A percentile compares a stretch with the other conserved stretches of the same genome.
phyloP scores from a whole-genome alignment of 2,329 filamentous ascomycete genomes.

The Penicillium sp. region DNA sequence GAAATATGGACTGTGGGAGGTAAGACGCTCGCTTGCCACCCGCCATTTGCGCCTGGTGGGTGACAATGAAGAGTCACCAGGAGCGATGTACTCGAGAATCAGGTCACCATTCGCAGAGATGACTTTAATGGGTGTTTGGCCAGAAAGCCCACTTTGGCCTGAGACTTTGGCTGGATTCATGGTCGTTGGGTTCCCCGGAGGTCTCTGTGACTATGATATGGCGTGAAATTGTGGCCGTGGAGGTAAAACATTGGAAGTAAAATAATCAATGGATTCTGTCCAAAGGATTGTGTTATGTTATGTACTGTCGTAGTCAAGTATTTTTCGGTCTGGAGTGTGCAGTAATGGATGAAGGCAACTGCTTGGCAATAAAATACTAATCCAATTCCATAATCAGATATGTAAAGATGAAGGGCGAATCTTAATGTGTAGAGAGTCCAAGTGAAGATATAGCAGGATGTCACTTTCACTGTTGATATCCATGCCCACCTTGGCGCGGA shows the following conservation, averaged over 20 bases:
- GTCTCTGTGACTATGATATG: background rate
- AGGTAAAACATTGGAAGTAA: background rate
- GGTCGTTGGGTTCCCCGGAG: background rate
- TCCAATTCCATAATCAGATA: too few species aligned
- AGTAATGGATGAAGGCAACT: background rate
- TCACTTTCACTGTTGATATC: constrained; percentile 1
- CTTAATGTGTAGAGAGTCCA: background rate
- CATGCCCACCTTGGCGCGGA: background rate
- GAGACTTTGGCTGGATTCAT: constrained; percentile 1
- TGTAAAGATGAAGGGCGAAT: too few species aligned
- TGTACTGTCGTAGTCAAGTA: background rate
- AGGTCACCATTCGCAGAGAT: constrained; percentile 36
- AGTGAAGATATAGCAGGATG: background rate
- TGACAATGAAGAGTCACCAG: constrained; percentile 1
- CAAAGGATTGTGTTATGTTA: background rate
- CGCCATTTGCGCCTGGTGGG: constrained; percentile 29
- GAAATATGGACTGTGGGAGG: constrained; percentile 40
- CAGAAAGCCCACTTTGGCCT: background rate
- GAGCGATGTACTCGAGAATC: constrained; percentile 33
- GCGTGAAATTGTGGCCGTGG: background rate
- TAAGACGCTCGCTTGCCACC: constrained; percentile 34
- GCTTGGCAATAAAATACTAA: background rate
- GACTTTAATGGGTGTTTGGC: constrained; percentile 13
- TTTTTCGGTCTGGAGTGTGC: background rate
- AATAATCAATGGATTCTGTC: background rate